Evolutionary conservation across 306 rosid species (phyloP).

Genomic region (Albizia julibrissin): DNA sequence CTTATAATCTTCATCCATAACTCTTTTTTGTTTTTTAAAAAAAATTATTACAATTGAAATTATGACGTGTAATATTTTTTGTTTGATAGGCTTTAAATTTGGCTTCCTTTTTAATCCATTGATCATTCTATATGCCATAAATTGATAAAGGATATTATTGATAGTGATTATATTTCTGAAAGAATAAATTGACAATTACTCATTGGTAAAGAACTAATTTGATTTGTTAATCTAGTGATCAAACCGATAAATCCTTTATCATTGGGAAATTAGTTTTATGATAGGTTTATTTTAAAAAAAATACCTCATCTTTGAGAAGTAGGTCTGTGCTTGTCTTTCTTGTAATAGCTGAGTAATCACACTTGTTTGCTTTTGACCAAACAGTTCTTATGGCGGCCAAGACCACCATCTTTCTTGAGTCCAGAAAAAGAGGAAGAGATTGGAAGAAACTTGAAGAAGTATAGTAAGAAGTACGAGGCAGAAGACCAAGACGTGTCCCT

Average conservation of each 20-base stretch:
- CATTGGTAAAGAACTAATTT: background rate
- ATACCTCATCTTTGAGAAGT: no score
- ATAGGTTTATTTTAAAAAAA: no score
- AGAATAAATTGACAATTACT: background rate
- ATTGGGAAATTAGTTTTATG: no score
- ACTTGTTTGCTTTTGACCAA: background rate
- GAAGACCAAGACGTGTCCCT: conserved; percentile 87
- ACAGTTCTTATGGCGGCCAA: conserved; percentile 91
- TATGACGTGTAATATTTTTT: no score
- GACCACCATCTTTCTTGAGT: conserved; percentile 75
- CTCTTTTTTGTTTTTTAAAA: no score
- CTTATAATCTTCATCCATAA: background rate
- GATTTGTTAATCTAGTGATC: background rate
- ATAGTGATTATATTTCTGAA: no score
- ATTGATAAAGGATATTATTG: background rate
- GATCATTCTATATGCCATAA: background rate
- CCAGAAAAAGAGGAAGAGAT: conserved; percentile 93
- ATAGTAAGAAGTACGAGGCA: conserved; percentile 88
- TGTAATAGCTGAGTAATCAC: conserved; percentile 2
- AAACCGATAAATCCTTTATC: no score
- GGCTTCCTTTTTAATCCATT: background rate
- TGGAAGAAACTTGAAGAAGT: conserved; percentile 83
- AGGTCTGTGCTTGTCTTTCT: background rate
- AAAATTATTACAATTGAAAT: no score
- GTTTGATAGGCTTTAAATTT: no score